These are phyloP conservation scores for Epichloe baconii DNA, from an alignment of 2,329 filamentous ascomycete genomes.

Conservation along the genomic window DNA sequence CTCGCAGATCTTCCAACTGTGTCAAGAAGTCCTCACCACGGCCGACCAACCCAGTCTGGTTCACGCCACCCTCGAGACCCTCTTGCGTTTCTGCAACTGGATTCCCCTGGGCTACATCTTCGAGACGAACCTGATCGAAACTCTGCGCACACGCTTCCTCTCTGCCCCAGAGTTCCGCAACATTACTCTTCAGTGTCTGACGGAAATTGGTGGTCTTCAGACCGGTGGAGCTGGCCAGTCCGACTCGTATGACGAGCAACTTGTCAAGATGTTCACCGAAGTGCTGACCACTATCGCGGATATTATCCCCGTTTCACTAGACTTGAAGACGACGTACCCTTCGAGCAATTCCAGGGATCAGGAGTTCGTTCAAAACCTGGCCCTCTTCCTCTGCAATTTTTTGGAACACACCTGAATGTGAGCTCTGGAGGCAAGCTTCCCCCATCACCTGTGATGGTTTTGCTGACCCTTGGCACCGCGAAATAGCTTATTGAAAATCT, in stretches of 20 bases:
- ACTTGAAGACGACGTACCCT: conserved; percentile 83
- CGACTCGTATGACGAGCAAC: conserved; percentile 80
- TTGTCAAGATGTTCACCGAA: conserved; percentile 97
- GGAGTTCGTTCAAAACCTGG: conserved; percentile 94
- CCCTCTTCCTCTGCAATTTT: conserved; percentile 96
- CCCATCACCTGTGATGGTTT: neutral
- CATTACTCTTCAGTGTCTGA: conserved; percentile 89
- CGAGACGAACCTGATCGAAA: conserved; percentile 92
- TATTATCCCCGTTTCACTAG: conserved; percentile 81
- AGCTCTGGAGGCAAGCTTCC: conserved; percentile 9
- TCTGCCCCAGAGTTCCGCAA: conserved; percentile 93
- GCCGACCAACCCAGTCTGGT: conserved; percentile 80
- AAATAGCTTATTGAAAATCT: conserved; percentile 79
- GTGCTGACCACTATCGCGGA: conserved; percentile 84
- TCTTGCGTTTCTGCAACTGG: conserved; percentile 97
- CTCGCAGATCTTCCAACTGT: conserved; percentile 94
- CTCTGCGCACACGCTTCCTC: conserved; percentile 80
- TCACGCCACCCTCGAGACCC: conserved; percentile 91
- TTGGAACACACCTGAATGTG: conserved; percentile 86
- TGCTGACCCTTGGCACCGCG: neutral
- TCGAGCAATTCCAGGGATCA: conserved; percentile 88
- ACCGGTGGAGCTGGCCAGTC: conserved; percentile 56
- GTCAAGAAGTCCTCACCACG: conserved; percentile 85
- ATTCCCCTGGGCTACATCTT: conserved; percentile 98
- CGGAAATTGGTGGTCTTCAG: conserved; percentile 89